phyloP scores from a whole-genome alignment of 2,329 filamentous ascomycete species.

The Xylariales sp. region DNA sequence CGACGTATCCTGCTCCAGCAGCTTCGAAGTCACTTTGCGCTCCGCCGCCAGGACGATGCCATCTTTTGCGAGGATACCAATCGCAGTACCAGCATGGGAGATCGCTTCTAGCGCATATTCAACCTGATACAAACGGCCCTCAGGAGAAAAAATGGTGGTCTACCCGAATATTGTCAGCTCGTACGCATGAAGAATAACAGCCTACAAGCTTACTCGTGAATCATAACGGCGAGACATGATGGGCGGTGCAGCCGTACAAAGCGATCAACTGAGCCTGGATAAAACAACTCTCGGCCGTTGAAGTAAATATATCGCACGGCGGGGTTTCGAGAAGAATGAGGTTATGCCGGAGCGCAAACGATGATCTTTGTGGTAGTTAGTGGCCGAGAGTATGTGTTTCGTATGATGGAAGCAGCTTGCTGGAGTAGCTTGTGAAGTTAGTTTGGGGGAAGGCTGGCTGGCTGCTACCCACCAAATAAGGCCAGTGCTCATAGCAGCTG shows the following conservation, averaged over 20 bases:
- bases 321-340: background rate
- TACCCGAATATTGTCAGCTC: constrained; percentile 54
- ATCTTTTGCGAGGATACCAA: constrained; percentile 97
- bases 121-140: constrained; percentile 98
- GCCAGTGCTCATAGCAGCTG: constrained; percentile 32
- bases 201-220: constrained; percentile 78
- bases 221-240: constrained; percentile 97
- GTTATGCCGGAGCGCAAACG: background rate
- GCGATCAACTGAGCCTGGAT: constrained; percentile 21
- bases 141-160: constrained; percentile 99
- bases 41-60: constrained; percentile 98
- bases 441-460: constrained; percentile 41
- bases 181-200: constrained; percentile 39
- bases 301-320: background rate
- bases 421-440: constrained; percentile 26
- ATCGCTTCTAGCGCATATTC: constrained; percentile 99
- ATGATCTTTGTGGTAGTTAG: constrained; percentile 1
- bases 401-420: constrained; percentile 9
- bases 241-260: constrained; percentile 41
- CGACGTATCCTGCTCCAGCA: constrained; percentile 98
- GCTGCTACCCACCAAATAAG: constrained; percentile 36
- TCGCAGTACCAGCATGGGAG: constrained; percentile 95
- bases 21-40: constrained; percentile 98
- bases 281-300: constrained; percentile 8
- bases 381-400: constrained; percentile 18